These are phyloP conservation scores for Ophioceras dolichostomum DNA, from an alignment of 2,329 filamentous ascomycete species.

Conservation along the genomic window DNA sequence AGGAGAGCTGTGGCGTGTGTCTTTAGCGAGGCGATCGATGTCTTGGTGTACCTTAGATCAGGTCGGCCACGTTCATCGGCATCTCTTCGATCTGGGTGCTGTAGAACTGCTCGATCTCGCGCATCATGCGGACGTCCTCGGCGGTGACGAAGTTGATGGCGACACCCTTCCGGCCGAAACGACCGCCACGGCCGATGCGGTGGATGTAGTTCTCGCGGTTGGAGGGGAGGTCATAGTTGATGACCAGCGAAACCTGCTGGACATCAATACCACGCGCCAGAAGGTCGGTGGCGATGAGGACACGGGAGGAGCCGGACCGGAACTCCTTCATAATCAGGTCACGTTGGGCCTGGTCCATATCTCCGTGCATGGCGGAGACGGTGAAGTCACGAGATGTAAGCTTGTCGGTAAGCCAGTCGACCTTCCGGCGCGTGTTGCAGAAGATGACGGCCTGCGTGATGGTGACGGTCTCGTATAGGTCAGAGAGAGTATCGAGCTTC, in stretches of 20 bases:
- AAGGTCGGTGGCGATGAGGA: slow-evolving; percentile 94
- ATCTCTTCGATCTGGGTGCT: slow-evolving; percentile 97
- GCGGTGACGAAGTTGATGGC: slow-evolving; percentile 99
- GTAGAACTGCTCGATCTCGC: slow-evolving; percentile 95
- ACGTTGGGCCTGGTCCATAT: slow-evolving; percentile 97
- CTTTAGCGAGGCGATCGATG: neutral
- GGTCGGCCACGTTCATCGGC: slow-evolving; percentile 82
- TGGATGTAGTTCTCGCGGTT: slow-evolving; percentile 99
- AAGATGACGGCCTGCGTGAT: slow-evolving; percentile 99
- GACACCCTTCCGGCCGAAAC: slow-evolving; percentile 96
- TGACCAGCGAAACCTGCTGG: slow-evolving; percentile 94
- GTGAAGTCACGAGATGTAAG: slow-evolving; percentile 99
- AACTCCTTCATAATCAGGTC: slow-evolving; percentile 99
- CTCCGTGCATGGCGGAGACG: slow-evolving; percentile 96
- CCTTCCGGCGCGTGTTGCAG: slow-evolving; percentile 98
- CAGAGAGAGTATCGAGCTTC: slow-evolving; percentile 98
- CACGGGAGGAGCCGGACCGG: slow-evolving; percentile 87
- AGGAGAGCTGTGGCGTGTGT: neutral
- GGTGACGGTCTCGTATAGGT: slow-evolving; percentile 96
- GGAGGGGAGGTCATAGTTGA: slow-evolving; percentile 96
- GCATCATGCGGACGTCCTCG: slow-evolving; percentile 92
- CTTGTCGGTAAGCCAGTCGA: slow-evolving; percentile 98
- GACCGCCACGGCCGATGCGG: slow-evolving; percentile 87
- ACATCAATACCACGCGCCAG: slow-evolving; percentile 98
- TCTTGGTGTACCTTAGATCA: slow-evolving; percentile 23